These are phyloP conservation scores for Dactylorhiza incarnata DNA, from an alignment of 106 monocot species.

Conservation along the genomic window DNA sequence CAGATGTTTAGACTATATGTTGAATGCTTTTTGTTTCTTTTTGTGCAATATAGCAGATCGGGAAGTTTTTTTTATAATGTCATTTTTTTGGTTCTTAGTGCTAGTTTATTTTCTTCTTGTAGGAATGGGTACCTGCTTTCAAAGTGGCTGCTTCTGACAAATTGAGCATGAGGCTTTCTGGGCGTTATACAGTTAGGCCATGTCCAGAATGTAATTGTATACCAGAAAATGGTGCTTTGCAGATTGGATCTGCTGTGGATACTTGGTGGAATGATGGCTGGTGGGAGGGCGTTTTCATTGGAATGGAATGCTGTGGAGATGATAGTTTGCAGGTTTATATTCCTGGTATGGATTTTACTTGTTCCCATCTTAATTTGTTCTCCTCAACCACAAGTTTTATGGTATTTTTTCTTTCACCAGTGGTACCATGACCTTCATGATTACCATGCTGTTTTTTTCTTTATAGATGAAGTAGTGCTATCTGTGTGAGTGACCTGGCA, in stretches of 20 bases:
- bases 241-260: slow-evolving; percentile 67
- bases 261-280: slow-evolving; percentile 90
- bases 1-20: neutral
- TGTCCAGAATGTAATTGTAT: slow-evolving; percentile 22
- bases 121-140: slow-evolving; percentile 80
- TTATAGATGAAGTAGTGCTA: neutral
- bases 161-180: slow-evolving; percentile 56
- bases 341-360: slow-evolving; percentile 45
- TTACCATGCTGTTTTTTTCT: slow-evolving; percentile 1
- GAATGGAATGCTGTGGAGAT: slow-evolving; percentile 30
- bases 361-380: neutral
- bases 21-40: neutral
- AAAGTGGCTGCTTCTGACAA: slow-evolving; percentile 61
- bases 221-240: slow-evolving; percentile 20
- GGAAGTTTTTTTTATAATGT: neutral
- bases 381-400: neutral
- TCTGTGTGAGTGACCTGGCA: neutral
- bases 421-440: neutral
- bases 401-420: neutral
- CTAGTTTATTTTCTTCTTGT: slow-evolving; percentile 14
- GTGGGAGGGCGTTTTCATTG: slow-evolving; percentile 90
- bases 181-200: slow-evolving; percentile 68
- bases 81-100: neutral
- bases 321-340: slow-evolving; percentile 66
- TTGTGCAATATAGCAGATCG: neutral